Conservation (phyloP, 495 filamentous ascomycete genomes). For the Sphaerosporella brunnea region DNA sequence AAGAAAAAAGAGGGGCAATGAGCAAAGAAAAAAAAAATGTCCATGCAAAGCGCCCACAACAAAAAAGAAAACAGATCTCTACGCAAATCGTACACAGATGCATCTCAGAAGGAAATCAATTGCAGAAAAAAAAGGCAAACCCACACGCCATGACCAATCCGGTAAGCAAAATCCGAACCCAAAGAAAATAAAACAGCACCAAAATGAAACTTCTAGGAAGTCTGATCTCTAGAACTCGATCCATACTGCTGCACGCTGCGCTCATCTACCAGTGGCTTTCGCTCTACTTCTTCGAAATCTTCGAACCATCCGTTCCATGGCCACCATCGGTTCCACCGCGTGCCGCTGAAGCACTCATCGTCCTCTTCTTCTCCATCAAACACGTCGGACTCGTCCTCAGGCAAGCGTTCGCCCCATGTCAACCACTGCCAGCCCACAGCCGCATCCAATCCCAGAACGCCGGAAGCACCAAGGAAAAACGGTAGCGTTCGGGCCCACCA, state of each 20-base stretch:
- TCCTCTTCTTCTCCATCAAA: background rate
- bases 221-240: too few species aligned
- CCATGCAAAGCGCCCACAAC: too few species aligned
- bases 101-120: too few species aligned
- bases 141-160: too few species aligned
- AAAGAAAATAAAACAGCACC: too few species aligned
- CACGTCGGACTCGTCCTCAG: background rate
- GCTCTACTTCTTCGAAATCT: background rate
- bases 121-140: too few species aligned
- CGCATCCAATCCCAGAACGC: constrained; percentile 48
- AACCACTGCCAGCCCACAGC: constrained; percentile 49
- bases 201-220: too few species aligned
- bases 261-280: background rate
- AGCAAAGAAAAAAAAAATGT: too few species aligned
- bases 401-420: constrained; percentile 34
- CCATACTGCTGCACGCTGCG: background rate
- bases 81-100: too few species aligned
- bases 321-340: constrained; percentile 3
- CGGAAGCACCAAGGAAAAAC: constrained; percentile 55
- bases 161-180: too few species aligned
- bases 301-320: constrained; percentile 8
- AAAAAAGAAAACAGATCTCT: too few species aligned
- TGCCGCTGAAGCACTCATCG: background rate
- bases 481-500: constrained; percentile 45
- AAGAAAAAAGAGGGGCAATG: too few species aligned